Conservation (phyloP, 441 rosid species). For the Pelargonium cotyledonis region DNA sequence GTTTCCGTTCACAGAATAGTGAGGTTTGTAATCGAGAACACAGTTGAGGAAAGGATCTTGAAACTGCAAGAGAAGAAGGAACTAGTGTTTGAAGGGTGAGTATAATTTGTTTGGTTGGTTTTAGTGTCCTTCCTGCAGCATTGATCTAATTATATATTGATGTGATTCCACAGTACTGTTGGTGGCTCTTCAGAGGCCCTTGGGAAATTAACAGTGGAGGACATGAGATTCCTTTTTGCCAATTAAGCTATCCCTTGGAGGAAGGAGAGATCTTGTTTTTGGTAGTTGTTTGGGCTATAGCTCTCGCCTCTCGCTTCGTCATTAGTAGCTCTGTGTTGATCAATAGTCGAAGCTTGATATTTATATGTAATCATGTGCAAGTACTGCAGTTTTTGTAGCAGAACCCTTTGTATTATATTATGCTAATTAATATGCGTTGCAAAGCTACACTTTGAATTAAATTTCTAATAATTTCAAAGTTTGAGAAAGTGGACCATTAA, state of each 20-base stretch:
- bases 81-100: conserved; percentile 91
- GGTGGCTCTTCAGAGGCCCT: conserved; percentile 86
- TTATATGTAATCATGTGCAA: no score
- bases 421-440: no score
- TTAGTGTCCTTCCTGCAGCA: no score
- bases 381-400: no score
- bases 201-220: conserved; percentile 69
- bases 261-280: background rate
- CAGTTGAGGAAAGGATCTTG: conserved; percentile 90
- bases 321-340: background rate
- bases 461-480: no score
- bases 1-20: conserved; percentile 42
- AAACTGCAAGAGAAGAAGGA: conserved; percentile 91
- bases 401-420: no score
- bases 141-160: background rate
- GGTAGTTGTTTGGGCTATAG: background rate
- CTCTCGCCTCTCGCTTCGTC: background rate
- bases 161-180: conserved; percentile 52
- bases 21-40: conserved; percentile 85
- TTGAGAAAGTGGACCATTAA: no score
- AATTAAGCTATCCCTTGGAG: conserved; percentile 22
- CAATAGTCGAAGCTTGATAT: no score
- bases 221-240: conserved; percentile 65
- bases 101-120: conserved; percentile 12
- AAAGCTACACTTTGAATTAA: no score